Evolutionary conservation across 805 yeast species (phyloP).

Genomic region (Phaffomyces thermotolerans): DNA sequence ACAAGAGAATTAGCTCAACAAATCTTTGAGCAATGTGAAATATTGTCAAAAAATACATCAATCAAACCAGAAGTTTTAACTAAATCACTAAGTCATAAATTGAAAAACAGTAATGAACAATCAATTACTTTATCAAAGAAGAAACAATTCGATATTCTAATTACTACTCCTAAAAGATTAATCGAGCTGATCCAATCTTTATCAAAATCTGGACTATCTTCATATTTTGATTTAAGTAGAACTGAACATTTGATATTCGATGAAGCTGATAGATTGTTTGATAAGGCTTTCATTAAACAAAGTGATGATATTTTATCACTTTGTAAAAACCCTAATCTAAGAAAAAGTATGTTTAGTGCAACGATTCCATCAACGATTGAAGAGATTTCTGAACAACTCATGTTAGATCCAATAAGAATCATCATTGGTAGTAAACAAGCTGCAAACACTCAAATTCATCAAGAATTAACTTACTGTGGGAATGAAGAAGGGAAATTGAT

Average conservation of each 20-base stretch:
- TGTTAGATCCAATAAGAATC: conserved; percentile 70
- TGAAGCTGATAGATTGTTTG: conserved; percentile 93
- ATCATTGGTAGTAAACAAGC: conserved; percentile 93
- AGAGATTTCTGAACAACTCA: conserved; percentile 75
- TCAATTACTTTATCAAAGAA: conserved; percentile 36
- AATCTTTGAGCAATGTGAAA: conserved; percentile 61
- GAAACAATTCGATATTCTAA: conserved; percentile 68
- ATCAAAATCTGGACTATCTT: conserved; percentile 28
- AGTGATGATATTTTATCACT: conserved; percentile 73
- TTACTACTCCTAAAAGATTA: conserved; percentile 84
- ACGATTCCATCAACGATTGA: conserved; percentile 93
- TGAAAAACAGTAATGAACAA: conserved; percentile 40
- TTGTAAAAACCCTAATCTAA: conserved; percentile 34
- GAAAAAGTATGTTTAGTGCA: conserved; percentile 83
- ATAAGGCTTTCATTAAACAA: conserved; percentile 80
- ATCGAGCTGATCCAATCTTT: conserved; percentile 61
- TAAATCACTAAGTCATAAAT: conserved; percentile 62
- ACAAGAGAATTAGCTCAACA: conserved; percentile 92
- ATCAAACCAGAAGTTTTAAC: conserved; percentile 60
- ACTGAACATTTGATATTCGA: conserved; percentile 82
- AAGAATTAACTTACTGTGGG: conserved; percentile 79
- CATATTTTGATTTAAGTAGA: conserved; percentile 42
- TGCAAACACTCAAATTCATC: conserved; percentile 78
- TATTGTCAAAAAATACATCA: conserved; percentile 37
- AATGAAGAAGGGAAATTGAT: conserved; percentile 92